Evolutionary conservation across 176 grass and related monocot genomes (phyloP).

Genomic region (Hsuehochloa calcarea): DNA sequence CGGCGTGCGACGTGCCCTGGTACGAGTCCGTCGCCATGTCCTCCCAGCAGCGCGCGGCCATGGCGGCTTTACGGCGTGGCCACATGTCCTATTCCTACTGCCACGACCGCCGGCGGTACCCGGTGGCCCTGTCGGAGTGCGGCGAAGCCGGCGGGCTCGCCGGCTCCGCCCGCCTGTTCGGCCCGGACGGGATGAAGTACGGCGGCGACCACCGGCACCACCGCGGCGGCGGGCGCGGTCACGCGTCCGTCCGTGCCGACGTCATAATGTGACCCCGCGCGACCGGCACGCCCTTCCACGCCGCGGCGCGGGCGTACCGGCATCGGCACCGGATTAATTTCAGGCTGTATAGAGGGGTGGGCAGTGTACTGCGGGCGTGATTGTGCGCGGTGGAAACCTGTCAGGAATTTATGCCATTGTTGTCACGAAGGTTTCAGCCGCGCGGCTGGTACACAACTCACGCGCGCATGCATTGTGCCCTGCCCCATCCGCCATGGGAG

Average conservation of each 20-base stretch:
- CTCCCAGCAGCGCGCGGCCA: conserved; percentile 32
- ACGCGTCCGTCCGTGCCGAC: conserved; percentile 17
- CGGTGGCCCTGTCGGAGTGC: conserved; percentile 57
- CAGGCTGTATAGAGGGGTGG: conserved; percentile 8
- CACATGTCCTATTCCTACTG: conserved; percentile 93
- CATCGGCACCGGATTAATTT: not conserved
- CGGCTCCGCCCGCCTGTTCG: conserved; percentile 23
- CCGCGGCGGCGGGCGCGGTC: conserved; percentile 31
- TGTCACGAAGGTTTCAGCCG: not conserved
- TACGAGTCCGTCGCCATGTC: conserved; percentile 18
- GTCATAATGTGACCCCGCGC: conserved; percentile 30
- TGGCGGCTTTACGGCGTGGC: conserved; percentile 52
- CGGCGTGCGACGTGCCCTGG: conserved; percentile 23
- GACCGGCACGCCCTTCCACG: not conserved
- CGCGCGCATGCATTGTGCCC: not conserved
- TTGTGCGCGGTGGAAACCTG: conserved; percentile 3
- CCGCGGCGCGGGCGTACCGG: not conserved
- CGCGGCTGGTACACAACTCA: not conserved
- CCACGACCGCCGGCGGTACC: conserved; percentile 59
- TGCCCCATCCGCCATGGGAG: conserved; percentile 20
- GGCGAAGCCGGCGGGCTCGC: not conserved
- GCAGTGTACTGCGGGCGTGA: not conserved
- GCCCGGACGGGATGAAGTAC: conserved; percentile 52
- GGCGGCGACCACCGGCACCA: conserved; percentile 40
- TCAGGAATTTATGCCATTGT: not conserved